Base-by-base conservation (phyloP, 139 green algal species). In the Pleodorina starrii region DNA sequence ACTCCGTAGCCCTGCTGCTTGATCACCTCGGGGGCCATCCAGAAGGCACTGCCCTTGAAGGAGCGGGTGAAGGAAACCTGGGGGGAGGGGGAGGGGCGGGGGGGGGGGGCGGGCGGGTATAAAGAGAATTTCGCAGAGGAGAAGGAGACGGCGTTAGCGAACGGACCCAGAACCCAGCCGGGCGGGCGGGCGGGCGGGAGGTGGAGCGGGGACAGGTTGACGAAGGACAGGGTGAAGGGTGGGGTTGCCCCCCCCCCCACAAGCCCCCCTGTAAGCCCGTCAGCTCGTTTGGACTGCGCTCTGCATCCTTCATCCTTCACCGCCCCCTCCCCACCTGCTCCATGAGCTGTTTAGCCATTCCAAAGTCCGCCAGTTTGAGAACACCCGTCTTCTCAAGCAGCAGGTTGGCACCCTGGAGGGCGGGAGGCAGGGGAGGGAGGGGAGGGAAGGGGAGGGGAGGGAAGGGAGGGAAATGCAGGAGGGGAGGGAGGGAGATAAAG, bases 11-110 rank as follows among this genome's bases (percentile, higher is more conserved):
- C 95, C 0, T 91, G 88, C 83, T 94, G 90, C 74, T 92, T 97
- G 95, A 98, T 98, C 21, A 98, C 96, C 92, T 99, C 97, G 9
- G 97, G 97, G 0, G 97, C 97, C 97, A 99, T 99, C 97, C 97
- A 99, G 93, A 97, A 98, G 2, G 97, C 95, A 29, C 95, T 98
- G 81, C 97, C 97, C 88, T 97, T 98, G 91, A 99, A 97, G 38
- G 92, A 96, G 89, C 97, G 96, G 69, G 92, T 92, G 84, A 92
- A 91, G 6, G 78, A 90, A 12, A 84, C 85, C 84, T 89, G 85
- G 5, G 23, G 57, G 14, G 44, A 23, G 27, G 19, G 69, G 36
- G 19, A 40, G 5, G 3, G 9, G 16, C n/a, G 40, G 63, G 48
- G 21, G 77, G n/a, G n/a, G n/a, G n/a, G n/a, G n/a, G n/a, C n/a